Base-by-base conservation (phyloP, 1,284 basidiomycete genomes). In the Prillingera fragicola region DNA sequence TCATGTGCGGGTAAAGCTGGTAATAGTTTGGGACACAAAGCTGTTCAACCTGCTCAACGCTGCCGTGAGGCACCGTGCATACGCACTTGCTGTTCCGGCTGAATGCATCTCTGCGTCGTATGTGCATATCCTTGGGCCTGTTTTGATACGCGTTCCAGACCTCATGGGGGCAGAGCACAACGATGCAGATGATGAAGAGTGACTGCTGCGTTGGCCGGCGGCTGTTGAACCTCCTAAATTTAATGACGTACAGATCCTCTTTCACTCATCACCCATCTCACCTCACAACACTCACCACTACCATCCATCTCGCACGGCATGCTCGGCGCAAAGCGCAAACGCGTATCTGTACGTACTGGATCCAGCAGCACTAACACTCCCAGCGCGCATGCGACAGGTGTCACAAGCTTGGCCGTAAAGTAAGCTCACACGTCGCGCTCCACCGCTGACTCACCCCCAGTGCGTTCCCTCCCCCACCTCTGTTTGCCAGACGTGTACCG, bases 381-480 rank as follows among this genome's bases (percentile, higher is more conserved):
- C 24, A 40, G 44, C 33, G 44, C 19, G 44, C 44, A 23, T 45
- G 44, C 24, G 48, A 50, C 33, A 34, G 40, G 26, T 50, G 48
- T 33, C 43, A 50, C 25, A 50, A 38, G 29, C 48, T 50, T 3
- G 48, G 48, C 2, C 36, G 36, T 14, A 50, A 45, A 39, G 48
- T 50, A n/a, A 3, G 39, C 14, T 17, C 21, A 21, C 22, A 17
- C 22, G 15, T 4, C 3, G 5, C 23, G 15, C 24, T 15, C 14
- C n/a, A 21, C 14, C 23, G 28, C 39, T 48, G 39, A 48, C 38
- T 26, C 22, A n/a, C n/a, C n/a, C 31, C 10, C 36, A 41, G 37
- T 43, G 46, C 24, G 14, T 31, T 5, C 45, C 41, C 3, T 24
- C 42, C n/a, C 8, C 15, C 2, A 32, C 29, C 5, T 33, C 6